Evolutionary conservation across 2,329 filamentous ascomycete genomes (phyloP), one percentile per base, ranked within the genome.

Genomic region (Blumeria graminis): DNA sequence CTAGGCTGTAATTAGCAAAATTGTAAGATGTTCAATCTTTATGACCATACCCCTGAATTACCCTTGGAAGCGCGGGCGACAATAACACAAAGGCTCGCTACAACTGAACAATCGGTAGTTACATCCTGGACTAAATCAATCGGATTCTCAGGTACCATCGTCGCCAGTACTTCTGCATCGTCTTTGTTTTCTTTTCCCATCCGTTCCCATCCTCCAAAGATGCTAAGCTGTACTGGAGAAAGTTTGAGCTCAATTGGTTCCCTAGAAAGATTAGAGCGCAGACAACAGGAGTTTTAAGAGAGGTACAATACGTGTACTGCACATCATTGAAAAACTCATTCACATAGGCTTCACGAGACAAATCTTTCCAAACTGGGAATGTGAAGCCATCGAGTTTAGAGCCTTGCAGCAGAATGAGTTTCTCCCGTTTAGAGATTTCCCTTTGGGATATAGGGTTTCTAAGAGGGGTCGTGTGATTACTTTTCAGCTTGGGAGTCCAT

Each of bases 61-160:
- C 82, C 83, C 16, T 80, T 80, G 59, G 81, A 76, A 8, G 81
- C 74, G 60, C 86, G 76, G 43, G 81, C 81, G 58, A 83, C 81
- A 28, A 79, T 82, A 32, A 89, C 88, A 66, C 89, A 95, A 6
- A 98, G 74, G 66, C 92, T 95, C 14, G 92, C 92, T 33, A 98
- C 90, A 3, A 98, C 90, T 1, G 92, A 96, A 66, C 92, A 98
- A 67, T 98, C 92, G 0, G 90, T 93, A 5, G 90, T 89, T 58
- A 94, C 81, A 68, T 98, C 92, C 68, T 98, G 92, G 2, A 95
- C 88, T 7, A 98, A 76, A 68, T 98, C 90, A 59, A 85, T 80
- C 13, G 76, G 74, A 8, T 73, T 69, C 6, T 70, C 69, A 14
- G 18, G 16, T n/a, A 4, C 14, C 16, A 34, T 35, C 11, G 39